These are phyloP conservation scores for Mycena floridula DNA, from an alignment of 768 basidiomycete species.

Conservation along the genomic window DNA sequence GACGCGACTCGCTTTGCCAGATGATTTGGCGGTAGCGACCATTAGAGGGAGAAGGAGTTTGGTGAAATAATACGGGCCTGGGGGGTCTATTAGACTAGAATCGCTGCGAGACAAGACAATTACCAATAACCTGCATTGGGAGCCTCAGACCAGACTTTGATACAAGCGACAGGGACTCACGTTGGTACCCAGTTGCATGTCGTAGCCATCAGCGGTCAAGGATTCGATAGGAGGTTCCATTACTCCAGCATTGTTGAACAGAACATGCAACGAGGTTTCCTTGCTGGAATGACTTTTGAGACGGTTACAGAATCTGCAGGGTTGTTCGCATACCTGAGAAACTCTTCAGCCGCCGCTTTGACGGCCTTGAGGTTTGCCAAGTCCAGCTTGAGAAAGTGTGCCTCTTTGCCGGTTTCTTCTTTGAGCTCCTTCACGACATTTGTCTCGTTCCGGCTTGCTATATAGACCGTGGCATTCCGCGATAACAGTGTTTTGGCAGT, in stretches of 20 bases:
- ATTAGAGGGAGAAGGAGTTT: slow-evolving; percentile 39
- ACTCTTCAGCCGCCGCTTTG: slow-evolving; percentile 34
- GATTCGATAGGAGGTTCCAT: slow-evolving; percentile 19
- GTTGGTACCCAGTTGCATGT: slow-evolving; percentile 18
- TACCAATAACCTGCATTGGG: no score
- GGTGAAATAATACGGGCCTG: slow-evolving; percentile 57
- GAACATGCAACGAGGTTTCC: slow-evolving; percentile 35
- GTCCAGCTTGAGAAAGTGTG: slow-evolving; percentile 36
- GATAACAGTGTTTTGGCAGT: no score
- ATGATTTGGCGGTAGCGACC: slow-evolving; percentile 21
- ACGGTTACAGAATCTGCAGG: no score
- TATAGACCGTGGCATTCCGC: slow-evolving; percentile 63
- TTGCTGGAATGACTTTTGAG: no score
- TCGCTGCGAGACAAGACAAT: no score
- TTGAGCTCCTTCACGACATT: slow-evolving; percentile 45
- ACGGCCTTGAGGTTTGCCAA: slow-evolving; percentile 34
- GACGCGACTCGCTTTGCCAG: slow-evolving; percentile 33
- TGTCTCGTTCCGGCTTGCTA: slow-evolving; percentile 39
- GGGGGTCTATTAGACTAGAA: no score
- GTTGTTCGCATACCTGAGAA: no score
- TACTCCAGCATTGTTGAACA: slow-evolving; percentile 41
- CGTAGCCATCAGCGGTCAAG: slow-evolving; percentile 22
- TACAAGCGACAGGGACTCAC: no score
- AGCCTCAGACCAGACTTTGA: no score
- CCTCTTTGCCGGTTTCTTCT: slow-evolving; percentile 39